phyloP scores from a whole-genome alignment of 2,329 filamentous ascomycete genomes.

The Aspergillus viridinutans region DNA sequence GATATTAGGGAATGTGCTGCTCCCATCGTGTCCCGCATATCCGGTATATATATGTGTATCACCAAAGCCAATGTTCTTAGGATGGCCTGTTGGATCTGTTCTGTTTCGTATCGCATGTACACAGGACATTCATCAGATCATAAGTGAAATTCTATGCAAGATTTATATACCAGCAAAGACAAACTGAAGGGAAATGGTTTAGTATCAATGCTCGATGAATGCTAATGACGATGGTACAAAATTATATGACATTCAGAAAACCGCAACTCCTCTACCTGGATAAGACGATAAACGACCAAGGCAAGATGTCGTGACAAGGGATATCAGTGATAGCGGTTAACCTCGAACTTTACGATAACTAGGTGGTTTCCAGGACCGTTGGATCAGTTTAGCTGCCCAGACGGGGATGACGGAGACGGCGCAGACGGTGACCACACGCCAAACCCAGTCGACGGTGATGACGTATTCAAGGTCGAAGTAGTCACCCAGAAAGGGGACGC shows the following conservation, averaged over 20 bases:
- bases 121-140: too few relatives aligned
- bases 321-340: slow-evolving; percentile 12
- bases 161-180: neutral
- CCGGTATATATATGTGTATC: too few relatives aligned
- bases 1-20: neutral
- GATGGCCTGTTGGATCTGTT: too few relatives aligned
- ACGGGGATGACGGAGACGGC: slow-evolving; percentile 80
- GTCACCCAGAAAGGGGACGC: slow-evolving; percentile 77
- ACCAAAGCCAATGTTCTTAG: too few relatives aligned
- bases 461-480: slow-evolving; percentile 87
- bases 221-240: neutral
- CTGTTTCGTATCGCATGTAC: too few relatives aligned
- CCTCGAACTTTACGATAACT: slow-evolving; percentile 83
- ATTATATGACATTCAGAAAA: neutral
- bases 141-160: neutral
- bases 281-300: neutral
- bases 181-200: neutral
- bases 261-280: neutral
- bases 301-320: neutral
- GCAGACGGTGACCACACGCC: slow-evolving; percentile 77
- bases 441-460: slow-evolving; percentile 75
- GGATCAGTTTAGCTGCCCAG: slow-evolving; percentile 79
- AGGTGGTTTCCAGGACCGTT: slow-evolving; percentile 80
- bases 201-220: neutral
- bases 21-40: neutral